Base-by-base conservation (phyloP, 1,284 basidiomycete genomes). In the Pterula multifida region DNA sequence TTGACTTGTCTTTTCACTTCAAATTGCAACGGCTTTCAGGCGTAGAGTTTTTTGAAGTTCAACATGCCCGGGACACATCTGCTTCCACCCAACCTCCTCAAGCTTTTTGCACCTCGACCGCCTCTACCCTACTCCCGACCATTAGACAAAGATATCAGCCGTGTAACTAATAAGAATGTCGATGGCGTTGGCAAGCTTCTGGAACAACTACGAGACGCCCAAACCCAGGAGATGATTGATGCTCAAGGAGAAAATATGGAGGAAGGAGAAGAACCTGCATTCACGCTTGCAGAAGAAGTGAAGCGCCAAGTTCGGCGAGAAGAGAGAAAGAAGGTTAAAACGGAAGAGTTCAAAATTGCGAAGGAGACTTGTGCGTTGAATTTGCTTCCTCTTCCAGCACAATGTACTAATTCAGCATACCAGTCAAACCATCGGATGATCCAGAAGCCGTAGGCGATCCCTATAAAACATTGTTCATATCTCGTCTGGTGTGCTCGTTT, bases 391-490 rank as follows among this genome's bases (percentile, higher is more conserved):
- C 32, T 36, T 49, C 47, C 17, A 2, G 32, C 35, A 45, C 50
- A 25, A 17, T 54, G 57, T 3, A 58, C 54, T 49, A 6, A 54
- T 45, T 47, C 28, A 6, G 28, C 17, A 36, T 47, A 55, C 22
- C 62, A 92, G 93, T 94, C 68, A 89, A 92, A 63, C 95, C 95
- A 9, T 73, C 85, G 28, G 85, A 93, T 46, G 94, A 99, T 60
- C 55, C 85, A n/a, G 81, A 96, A 62, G 94, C 92, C n/a, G 74
- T 85, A 26, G 94, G 96, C 1, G 96, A 99, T 62, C 95, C 96
- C 2, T 99, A 98, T 72, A 98, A 98, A 66, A 98, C 96, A 0
- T 73, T 99, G 9, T 99, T 99, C 67, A 90, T 98, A 54, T 88
- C 93, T 23, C 82, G 94, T 55, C 69, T 99, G 61, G 90, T 92